These are phyloP conservation scores for Paramecium sexaurelia DNA, from an alignment of 73 alveolate species.

Conservation along the genomic window DNA sequence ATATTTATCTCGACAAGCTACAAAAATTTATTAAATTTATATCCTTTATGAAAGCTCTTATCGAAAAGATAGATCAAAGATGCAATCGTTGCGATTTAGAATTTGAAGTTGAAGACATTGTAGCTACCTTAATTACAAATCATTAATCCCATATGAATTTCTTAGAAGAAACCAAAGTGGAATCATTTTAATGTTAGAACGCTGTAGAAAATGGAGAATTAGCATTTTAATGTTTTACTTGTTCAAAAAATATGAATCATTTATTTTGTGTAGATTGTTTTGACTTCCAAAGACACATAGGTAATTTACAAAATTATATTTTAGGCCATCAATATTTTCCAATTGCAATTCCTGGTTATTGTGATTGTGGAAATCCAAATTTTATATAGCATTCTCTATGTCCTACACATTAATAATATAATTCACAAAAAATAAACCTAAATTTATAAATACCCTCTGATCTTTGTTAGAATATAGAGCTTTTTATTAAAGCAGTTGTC, in stretches of 20 bases:
- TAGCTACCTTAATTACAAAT: neutral
- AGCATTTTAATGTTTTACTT: neutral
- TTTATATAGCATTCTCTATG: neutral
- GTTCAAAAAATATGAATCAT: neutral
- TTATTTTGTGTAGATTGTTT: neutral
- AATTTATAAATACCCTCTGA: neutral
- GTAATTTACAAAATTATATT: neutral
- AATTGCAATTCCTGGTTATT: neutral
- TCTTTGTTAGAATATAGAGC: neutral
- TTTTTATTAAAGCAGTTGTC: neutral
- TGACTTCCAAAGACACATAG: neutral
- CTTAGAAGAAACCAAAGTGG: neutral
- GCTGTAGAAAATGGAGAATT: neutral
- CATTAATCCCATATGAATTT: neutral
- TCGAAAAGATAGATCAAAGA: neutral
- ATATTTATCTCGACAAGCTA: neutral
- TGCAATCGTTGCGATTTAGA: neutral
- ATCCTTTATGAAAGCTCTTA: neutral
- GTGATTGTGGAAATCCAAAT: neutral
- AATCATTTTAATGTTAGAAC: neutral
- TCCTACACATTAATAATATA: neutral
- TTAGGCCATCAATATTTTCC: neutral
- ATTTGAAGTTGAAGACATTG: neutral
- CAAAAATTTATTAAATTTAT: neutral
- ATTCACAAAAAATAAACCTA: neutral